Base-by-base conservation (phyloP, 805 yeast genomes). In the Blastobotrys mokoenaii region DNA sequence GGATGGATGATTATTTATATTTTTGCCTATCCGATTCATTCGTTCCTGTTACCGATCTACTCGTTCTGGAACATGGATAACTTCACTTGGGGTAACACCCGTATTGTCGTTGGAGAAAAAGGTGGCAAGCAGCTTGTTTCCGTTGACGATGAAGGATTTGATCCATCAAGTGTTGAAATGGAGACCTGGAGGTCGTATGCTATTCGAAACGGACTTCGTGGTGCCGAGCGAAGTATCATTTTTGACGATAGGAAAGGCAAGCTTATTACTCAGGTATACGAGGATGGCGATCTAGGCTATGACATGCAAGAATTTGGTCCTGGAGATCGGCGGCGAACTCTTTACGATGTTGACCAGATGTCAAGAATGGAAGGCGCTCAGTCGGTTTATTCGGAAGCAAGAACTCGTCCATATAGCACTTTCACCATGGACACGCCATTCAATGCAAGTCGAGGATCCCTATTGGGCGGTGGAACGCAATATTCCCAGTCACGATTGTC, bases 41-140 rank as follows among this genome's bases (percentile, higher is more conserved):
- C 79, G 51, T 76, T 77, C 59, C 71, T 77, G 20, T 66, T 77
- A 47, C 83, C 83, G 3, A 63, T 70, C 37, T 77, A 77, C 59
- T 72, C 82, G 2, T 77, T 68, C 64, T 77, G 83, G 83, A 74
- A 78, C 53, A 77, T 76, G 66, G 83, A 77, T 55, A 77, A 77
- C 59, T 77, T 77, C 60, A 64, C 76, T 51, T 77, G 83, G 83
- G 83, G 83, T 55, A 79, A 76, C 50, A 77, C 83, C 7, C 72
- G 83, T 59, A 62, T 71, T 12, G 76, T 77, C 27, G 69, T 70
- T 5, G 80, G 76, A 15, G 80, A 71, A 42, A 70, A 69, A 50
- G 74, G 72, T 50, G 78, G 77, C 37, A 71, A 66, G 45, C 77
- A 73, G 48, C 56, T 61, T 5, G 60, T 67, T 11, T 54, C 61